Conservation (phyloP, 257 asterid species). For the Jaltomata sinuosa region DNA sequence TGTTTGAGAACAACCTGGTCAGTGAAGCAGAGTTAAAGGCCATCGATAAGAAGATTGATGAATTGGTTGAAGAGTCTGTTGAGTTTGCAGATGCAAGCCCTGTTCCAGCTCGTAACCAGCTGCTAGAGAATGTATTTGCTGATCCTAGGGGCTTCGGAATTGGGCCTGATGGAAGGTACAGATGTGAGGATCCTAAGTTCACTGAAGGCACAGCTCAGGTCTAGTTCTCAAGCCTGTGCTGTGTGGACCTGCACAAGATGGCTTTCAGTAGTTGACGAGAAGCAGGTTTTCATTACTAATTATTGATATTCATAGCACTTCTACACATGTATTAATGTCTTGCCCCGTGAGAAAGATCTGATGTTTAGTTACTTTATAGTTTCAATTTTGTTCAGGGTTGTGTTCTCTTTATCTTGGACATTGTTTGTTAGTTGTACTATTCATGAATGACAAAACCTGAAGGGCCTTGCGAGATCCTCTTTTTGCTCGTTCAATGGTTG, state of each 20-base stretch:
- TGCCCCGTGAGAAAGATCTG: slow-evolving; percentile 8
- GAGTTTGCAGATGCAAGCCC: slow-evolving; percentile 91
- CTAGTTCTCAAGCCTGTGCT: slow-evolving; percentile 13
- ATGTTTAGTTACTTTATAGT: slow-evolving; percentile 13
- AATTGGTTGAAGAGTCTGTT: slow-evolving; percentile 79
- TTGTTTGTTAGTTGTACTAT: not conserved
- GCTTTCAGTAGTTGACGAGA: slow-evolving; percentile 2
- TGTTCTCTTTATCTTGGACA: not conserved
- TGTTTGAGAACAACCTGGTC: slow-evolving; percentile 66
- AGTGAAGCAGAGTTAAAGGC: slow-evolving; percentile 68
- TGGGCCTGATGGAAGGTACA: slow-evolving; percentile 92
- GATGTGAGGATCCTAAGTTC: slow-evolving; percentile 97
- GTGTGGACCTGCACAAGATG: slow-evolving; percentile 3
- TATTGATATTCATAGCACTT: slow-evolving; percentile 10
- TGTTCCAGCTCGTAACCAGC: slow-evolving; percentile 69
- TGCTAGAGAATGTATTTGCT: slow-evolving; percentile 90
- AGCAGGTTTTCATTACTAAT: slow-evolving; percentile 12
- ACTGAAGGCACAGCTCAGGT: slow-evolving; percentile 96
- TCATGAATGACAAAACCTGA: not conserved
- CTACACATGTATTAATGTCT: slow-evolving; percentile 8
- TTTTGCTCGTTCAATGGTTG: not conserved
- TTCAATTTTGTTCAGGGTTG: slow-evolving; percentile 4
- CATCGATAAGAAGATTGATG: slow-evolving; percentile 81
- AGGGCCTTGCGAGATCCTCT: not conserved
- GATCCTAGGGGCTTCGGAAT: slow-evolving; percentile 92